A percentile compares a stretch with the other conserved stretches of the same genome.
These are phyloP conservation scores for Mortierella sp. DNA, from an alignment of 371 early-diverging fungal species.

Conservation along the genomic window DNA sequence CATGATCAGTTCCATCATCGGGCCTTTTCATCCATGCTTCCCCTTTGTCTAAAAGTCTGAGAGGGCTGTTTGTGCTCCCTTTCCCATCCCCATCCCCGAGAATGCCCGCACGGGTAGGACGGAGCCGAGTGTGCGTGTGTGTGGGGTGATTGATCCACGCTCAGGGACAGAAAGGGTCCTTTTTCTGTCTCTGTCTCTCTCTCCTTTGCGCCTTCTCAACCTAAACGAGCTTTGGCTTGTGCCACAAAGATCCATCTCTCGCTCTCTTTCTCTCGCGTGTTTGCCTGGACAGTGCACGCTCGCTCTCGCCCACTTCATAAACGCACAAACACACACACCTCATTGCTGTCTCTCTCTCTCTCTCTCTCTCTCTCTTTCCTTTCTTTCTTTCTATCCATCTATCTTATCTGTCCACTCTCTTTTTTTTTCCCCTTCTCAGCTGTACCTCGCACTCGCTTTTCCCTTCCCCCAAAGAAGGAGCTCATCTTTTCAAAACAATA, in stretches of 20 bases:
- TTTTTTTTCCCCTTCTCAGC: too few species aligned
- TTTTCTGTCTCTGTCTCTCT: background rate
- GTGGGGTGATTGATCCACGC: too few species aligned
- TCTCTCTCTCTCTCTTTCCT: background rate
- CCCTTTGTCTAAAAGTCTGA: too few species aligned
- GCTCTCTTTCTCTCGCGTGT: background rate
- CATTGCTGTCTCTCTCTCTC: too few species aligned
- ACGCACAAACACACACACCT: background rate
- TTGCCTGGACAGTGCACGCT: background rate
- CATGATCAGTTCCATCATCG: too few species aligned
- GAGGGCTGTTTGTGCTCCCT: too few species aligned
- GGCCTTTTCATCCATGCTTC: too few species aligned
- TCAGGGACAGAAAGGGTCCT: background rate
- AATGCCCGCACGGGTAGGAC: too few species aligned
- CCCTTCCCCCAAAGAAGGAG: too few species aligned
- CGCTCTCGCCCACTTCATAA: background rate
- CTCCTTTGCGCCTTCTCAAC: background rate
- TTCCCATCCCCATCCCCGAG: background rate
- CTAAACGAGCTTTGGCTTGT: background rate
- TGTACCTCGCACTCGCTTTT: too few species aligned
- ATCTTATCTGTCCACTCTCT: background rate
- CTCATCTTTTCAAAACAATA: too few species aligned
- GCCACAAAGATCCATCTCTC: background rate
- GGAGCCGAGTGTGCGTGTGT: too few species aligned
- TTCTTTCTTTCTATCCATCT: background rate